Base-by-base conservation (phyloP, 2,329 filamentous ascomycete species). In the Rhynchosporium agropyri region DNA sequence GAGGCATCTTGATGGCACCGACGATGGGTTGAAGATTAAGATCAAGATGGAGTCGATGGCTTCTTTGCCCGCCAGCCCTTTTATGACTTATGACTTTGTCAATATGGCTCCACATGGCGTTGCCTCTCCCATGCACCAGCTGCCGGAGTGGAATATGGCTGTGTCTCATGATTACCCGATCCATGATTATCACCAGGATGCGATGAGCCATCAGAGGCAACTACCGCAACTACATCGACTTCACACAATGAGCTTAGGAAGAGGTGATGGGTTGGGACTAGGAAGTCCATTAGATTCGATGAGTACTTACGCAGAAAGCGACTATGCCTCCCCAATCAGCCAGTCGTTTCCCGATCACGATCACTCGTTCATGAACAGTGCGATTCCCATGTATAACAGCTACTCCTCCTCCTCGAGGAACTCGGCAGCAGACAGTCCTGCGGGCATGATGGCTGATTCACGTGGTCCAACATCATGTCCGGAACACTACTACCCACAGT, bases 401-500 rank as follows among this genome's bases (percentile, higher is more conserved):
- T 86, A 82, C 68, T 72, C 72, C 3, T 76, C 76, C 68, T 72
- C 72, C 3, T 76, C 76, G 60, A 81, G 84, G 62, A 79, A 76
- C 68, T 85, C 84, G 3, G 79, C 81, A 2, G 78, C 82, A 2
- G 79, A 83, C 15, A 87, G 83, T 69, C 84, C 85, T 7, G 79
- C 62, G 29, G 66, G 67, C 63, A 80, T 86, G 66, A 80, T 86
- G 72, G 83, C 84, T 63, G 82, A 83, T 65, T 76, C 78, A 60
- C 79, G 82, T 67, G 81, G 80, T 13, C 83, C 84, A 46, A 84
- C 83, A 4, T 85, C 85, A 13, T 88, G 82, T 69, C 84, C 84
- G n/a, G 81, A 84, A 65, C 79, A 86, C 43, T 80, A 83, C 65
- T 87, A 87, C 69, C 79, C 82, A n/a, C 80, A 82, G 7, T 86